Conservation (phyloP, 495 filamentous ascomycete genomes). For the Elaphomyces granulatus region DNA sequence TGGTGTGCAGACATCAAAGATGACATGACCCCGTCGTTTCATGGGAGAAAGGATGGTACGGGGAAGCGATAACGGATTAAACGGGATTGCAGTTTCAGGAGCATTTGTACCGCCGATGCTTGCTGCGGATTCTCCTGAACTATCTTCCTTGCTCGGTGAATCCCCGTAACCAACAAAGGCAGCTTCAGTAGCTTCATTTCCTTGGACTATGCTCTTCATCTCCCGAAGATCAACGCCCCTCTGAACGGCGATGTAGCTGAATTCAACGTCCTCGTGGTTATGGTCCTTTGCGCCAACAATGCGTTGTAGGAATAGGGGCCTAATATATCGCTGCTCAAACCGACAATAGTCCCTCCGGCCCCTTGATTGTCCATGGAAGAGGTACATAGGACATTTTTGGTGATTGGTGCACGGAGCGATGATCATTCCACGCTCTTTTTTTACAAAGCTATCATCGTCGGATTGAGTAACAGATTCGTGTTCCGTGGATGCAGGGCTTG, state of each 20-base stretch:
- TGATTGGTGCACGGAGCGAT: slow-evolving; percentile 95
- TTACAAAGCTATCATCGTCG: slow-evolving; percentile 18
- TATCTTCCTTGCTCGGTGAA: slow-evolving; percentile 2
- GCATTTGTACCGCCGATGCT: no score
- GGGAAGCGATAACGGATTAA: slow-evolving; percentile 57
- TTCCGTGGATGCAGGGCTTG: slow-evolving; percentile 43
- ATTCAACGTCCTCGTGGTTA: slow-evolving; percentile 84
- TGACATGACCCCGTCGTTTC: slow-evolving; percentile 77
- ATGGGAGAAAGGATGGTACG: slow-evolving; percentile 64
- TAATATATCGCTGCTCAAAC: slow-evolving; percentile 77
- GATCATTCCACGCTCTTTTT: slow-evolving; percentile 74
- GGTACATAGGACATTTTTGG: slow-evolving; percentile 74
- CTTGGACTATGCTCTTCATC: slow-evolving; percentile 25
- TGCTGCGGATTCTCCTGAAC: slow-evolving; percentile 1
- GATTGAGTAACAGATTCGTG: slow-evolving; percentile 28
- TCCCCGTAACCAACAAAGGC: slow-evolving; percentile 39
- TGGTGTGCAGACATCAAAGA: slow-evolving; percentile 83
- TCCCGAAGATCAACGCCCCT: slow-evolving; percentile 48
- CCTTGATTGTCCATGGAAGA: slow-evolving; percentile 44
- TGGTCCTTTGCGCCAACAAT: slow-evolving; percentile 52
- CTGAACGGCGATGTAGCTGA: slow-evolving; percentile 79
- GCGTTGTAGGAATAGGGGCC: slow-evolving; percentile 68
- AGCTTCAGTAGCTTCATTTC: slow-evolving; percentile 28
- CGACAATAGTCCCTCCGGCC: slow-evolving; percentile 83
- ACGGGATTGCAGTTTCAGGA: slow-evolving; percentile 10